These are phyloP conservation scores for Lunasporangiospora selenospora DNA, from an alignment of 192 early-diverging fungal species.

Conservation along the genomic window DNA sequence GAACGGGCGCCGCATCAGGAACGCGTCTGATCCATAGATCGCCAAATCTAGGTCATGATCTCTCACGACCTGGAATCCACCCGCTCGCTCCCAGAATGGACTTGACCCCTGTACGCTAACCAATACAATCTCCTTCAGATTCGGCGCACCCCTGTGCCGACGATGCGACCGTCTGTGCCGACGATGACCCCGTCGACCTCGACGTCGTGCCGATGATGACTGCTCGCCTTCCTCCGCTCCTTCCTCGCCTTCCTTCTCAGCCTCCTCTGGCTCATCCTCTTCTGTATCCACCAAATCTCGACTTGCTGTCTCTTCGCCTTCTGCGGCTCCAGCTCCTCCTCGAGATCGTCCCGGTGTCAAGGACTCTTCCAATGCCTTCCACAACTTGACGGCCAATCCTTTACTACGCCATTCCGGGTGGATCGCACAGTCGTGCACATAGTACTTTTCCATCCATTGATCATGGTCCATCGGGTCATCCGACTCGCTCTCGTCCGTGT, in stretches of 20 bases:
- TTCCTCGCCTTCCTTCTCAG: neutral
- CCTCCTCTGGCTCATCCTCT: slow-evolving; percentile 2
- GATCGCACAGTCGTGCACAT: slow-evolving; percentile 42
- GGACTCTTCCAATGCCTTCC: slow-evolving; percentile 43
- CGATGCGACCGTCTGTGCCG: neutral
- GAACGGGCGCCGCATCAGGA: slow-evolving; percentile 25
- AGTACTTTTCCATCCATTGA: slow-evolving; percentile 37
- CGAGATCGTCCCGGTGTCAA: slow-evolving; percentile 1
- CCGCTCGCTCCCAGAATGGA: slow-evolving; percentile 31
- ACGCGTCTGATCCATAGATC: slow-evolving; percentile 20
- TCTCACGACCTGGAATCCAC: slow-evolving; percentile 20
- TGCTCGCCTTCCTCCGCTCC: too few relatives aligned
- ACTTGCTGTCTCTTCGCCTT: neutral
- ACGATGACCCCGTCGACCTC: neutral
- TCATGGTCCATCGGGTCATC: slow-evolving; percentile 27
- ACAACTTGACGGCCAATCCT: slow-evolving; percentile 24
- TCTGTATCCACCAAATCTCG: slow-evolving; percentile 21
- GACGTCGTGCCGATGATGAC: neutral
- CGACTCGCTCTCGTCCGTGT: neutral
- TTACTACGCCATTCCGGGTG: slow-evolving; percentile 28
- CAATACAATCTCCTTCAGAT: slow-evolving; percentile 33
- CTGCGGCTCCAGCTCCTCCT: neutral
- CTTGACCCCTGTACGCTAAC: slow-evolving; percentile 35
- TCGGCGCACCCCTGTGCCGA: slow-evolving; percentile 13
- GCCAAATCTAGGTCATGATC: slow-evolving; percentile 39